Evolutionary conservation across 2,329 filamentous ascomycete genomes (phyloP).

Genomic region (Microdochium nivale): DNA sequence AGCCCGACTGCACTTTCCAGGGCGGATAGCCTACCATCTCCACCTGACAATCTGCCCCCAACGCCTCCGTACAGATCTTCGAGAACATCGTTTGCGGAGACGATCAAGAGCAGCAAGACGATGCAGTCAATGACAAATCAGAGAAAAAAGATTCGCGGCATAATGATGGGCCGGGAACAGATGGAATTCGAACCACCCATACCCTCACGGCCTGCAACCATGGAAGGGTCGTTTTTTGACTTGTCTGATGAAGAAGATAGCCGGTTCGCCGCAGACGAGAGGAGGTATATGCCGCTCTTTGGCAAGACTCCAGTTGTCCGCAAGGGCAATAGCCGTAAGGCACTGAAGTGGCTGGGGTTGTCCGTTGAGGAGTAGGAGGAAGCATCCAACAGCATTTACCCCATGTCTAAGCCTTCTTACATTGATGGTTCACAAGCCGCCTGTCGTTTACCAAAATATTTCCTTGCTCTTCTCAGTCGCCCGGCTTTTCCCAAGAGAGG

Average conservation of each 20-base stretch:
- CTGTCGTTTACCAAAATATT: no score
- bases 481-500: no score
- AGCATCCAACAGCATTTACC: no score
- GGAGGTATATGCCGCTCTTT: conserved; percentile 43
- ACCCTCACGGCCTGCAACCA: neutral
- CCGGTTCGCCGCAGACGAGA: conserved; percentile 37
- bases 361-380: conserved; percentile 16
- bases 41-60: conserved; percentile 2
- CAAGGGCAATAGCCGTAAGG: conserved; percentile 39
- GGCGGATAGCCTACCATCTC: neutral
- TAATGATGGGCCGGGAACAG: conserved; percentile 12
- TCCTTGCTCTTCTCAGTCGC: no score
- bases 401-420: no score
- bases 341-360: conserved; percentile 44
- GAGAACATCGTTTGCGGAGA: conserved; percentile 23
- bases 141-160: conserved; percentile 16
- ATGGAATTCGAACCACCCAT: neutral
- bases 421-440: neutral
- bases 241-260: conserved; percentile 28
- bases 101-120: conserved; percentile 19
- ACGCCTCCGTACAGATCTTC: conserved; percentile 13
- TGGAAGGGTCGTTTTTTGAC: conserved; percentile 11
- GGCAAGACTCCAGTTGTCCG: conserved; percentile 23
- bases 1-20: neutral
- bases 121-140: conserved; percentile 15